Evolutionary conservation across 2,329 filamentous ascomycete species (phyloP).

Genomic region (Aspergillus terreus): DNA sequence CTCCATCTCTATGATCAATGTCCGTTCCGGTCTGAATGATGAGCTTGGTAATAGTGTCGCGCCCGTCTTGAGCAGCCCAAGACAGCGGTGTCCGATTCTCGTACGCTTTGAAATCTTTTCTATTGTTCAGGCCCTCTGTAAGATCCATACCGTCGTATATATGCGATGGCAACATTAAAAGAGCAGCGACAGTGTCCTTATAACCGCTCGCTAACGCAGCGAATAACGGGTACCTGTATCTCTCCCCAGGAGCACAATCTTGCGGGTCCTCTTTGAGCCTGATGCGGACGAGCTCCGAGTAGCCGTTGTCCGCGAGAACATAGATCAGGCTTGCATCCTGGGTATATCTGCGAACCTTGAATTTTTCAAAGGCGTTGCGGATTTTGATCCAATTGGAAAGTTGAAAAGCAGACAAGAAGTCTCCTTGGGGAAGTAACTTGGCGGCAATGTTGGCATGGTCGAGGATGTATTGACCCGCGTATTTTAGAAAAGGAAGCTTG

Average conservation of each 20-base stretch:
- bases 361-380: constrained; percentile 32
- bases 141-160: constrained; percentile 8
- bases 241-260: constrained; percentile 5
- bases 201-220: constrained; percentile 12
- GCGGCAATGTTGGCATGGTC: constrained; percentile 25
- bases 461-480: constrained; percentile 24
- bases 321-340: constrained; percentile 7
- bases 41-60: constrained; percentile 4
- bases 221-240: constrained; percentile 14
- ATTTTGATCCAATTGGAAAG: constrained; percentile 26
- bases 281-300: constrained; percentile 8
- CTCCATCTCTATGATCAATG: neutral
- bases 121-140: constrained; percentile 7
- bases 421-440: constrained; percentile 12
- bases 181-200: constrained; percentile 7
- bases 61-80: constrained; percentile 10
- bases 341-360: constrained; percentile 25
- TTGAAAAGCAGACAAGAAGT: constrained; percentile 25
- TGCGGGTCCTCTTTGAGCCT: constrained; percentile 1
- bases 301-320: constrained; percentile 15
- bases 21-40: constrained; percentile 3
- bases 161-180: too few relatives aligned
- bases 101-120: constrained; percentile 6
- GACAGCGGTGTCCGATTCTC: constrained; percentile 9
- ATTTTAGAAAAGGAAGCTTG: constrained; percentile 38